These are phyloP conservation scores for Dichotomopilus funicola DNA, from an alignment of 2,329 filamentous ascomycete species.

Conservation along the genomic window DNA sequence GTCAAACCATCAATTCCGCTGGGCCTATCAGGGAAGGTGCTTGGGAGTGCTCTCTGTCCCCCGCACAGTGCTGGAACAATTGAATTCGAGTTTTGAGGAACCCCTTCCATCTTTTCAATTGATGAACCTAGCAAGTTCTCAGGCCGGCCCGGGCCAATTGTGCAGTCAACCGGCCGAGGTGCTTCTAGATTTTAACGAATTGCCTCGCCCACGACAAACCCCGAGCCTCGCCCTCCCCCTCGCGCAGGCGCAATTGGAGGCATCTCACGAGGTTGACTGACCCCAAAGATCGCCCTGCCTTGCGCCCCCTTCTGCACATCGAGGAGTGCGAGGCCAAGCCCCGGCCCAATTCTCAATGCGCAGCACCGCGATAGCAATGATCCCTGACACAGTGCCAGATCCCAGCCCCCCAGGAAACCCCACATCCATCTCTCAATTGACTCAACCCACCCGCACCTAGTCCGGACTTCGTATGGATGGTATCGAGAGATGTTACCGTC, in stretches of 20 bases:
- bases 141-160: no score
- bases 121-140: no score
- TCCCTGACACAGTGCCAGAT: conserved; percentile 1
- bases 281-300: neutral
- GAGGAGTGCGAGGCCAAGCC: neutral
- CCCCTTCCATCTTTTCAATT: neutral
- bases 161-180: no score
- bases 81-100: neutral
- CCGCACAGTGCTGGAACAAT: conserved; percentile 5
- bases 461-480: neutral
- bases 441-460: neutral
- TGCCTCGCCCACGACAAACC: no score
- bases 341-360: no score
- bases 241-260: neutral
- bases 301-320: neutral
- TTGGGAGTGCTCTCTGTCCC: neutral
- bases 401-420: neutral
- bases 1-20: conserved; percentile 7
- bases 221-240: neutral
- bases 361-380: no score
- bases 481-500: neutral
- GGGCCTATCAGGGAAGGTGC: conserved; percentile 8
- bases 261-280: conserved; percentile 3
- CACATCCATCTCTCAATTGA: conserved; percentile 1
- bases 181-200: no score